Evolutionary conservation across 2,329 filamentous ascomycete species (phyloP), one percentile per base, ranked within the genome.

Genomic region (Colletotrichum coccodes): DNA sequence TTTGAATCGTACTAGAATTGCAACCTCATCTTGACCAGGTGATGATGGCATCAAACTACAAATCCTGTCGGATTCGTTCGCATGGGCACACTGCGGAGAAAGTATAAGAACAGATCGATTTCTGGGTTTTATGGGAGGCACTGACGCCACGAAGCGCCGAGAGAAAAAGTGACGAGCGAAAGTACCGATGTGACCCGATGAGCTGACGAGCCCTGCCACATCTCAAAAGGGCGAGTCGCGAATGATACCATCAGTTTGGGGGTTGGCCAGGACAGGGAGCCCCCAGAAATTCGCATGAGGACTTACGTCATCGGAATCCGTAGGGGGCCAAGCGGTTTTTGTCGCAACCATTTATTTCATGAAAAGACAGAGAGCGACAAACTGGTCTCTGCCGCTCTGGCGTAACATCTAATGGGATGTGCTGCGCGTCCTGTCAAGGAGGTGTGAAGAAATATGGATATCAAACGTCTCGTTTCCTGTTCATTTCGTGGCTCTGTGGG

Each of bases 401-500:
- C 26, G 34, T 28, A 26, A 49, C 16, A 8, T 28, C n/a, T 16
- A n/a, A 18, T n/a, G 42, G 26, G 26, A 18, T 36, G 28, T 11
- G 32, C 42, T 36, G 42, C 42, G 21, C 57, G 21, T 32, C n/a
- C n/a, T 32, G 14, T 49, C 32, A 12, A 14, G n/a, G 9, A 59
- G 53, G 11, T 23, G 47, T 21, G 16, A 38, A 60, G 11, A 44
- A 36, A 6, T 34, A 30, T 54, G 50, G 34, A 63, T 57, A 63
- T 63, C 59, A 56, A 40, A 34, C 50, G 44, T 63, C 14, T 63
- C 21, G 38, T 63, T 50, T 56, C n/a, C 21, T 53, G 26, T 21
- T 52, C 44, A 36, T 50, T 34, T 60, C 57, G 30, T 49, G 40
- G 40, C 23, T 50, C 11, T 38, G n/a, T 36, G 57, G 38, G 34